Base-by-base conservation (phyloP, 352 stramenopile species). In the Pythium oligandrum region DNA sequence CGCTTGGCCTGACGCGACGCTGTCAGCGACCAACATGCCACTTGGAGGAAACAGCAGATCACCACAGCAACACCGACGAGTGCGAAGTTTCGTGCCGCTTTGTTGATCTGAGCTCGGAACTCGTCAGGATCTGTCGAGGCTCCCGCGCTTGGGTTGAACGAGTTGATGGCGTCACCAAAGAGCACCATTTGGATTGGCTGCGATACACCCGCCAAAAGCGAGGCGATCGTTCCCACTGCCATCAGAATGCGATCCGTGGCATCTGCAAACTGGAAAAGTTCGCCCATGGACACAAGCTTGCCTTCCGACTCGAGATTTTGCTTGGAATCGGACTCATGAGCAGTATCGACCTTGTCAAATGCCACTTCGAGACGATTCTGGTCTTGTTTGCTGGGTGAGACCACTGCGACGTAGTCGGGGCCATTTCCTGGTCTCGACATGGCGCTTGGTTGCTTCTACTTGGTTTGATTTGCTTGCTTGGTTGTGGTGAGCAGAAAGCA, bases 101-200 rank as follows among this genome's bases (percentile, higher is more conserved):
- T 44, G 48, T 60, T 66, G 52, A 73, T 68, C 11, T 58, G 60
- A 30, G 44, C 45, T 40, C 43, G 59, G 70, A 48, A 71, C 4
- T 74, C 71, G 57, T 86, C 83, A 45, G 86, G 51, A 12, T 76
- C 70, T 49, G 42, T 17, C 32, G 38, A 3, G 34, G 68, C 44
- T 26, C 17, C 17, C 17, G 17, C 17, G 2, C 52, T 39, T 4
- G 81, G 77, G 50, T 88, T 88, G 50, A 90, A 88, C 6, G 77
- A 67, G 60, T 90, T 86, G 45, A 90, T 61, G 31, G 86, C 67
- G 52, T 89, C 75, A 6, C 79, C 79, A 54, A 92, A 74, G 36
- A 92, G 68, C 33, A 90, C 59, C 47, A 89, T 85, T 55, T 89
- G 77, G 10, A 90, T 62, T 6, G 79, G 82, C 54, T 89, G 75